Evolutionary conservation across 306 rosid genomes (phyloP), one percentile per base, ranked within the genome.

Genomic region (Citrullus colocynthis): DNA sequence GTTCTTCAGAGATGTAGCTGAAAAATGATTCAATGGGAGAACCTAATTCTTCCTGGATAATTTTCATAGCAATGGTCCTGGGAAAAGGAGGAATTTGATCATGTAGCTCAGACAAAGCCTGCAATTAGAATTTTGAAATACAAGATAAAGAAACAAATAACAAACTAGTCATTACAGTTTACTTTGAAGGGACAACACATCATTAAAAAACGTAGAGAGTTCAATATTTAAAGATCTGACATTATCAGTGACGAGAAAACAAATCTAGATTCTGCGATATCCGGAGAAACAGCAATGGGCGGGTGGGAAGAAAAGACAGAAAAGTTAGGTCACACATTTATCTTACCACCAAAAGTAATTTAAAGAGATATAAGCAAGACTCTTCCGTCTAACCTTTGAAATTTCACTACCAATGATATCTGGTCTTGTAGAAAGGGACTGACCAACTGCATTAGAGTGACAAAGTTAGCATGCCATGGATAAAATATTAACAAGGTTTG

Each of bases 401-500:
- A 94, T 92, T 73, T 92, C 98, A 84, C 86, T 83, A 71, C 98
- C 98, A 83, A 92, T 94, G 80, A 94, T 92, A 83, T 92, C 98
- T 28, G 97, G 98, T 84, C 98, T 90, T 82, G 98, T 94, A 75
- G 98, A 89, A 85, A 94, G 95, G 77, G 96, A 91, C 89, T 92
- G 98, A 78, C 98, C 97, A 88, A 92, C 98, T 94, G 96, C 96
- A 90, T 83, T 84, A 87, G 78, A 93, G 86, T 85, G 36, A 77
- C 85, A 88, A 82, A 83, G 88, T 86, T 84, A 87, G 84, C 78
- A 90, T 73, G 82, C 81, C 79, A 82, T 86, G 82, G 83, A 82
- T 78, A 72, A 78, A 44, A 83, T 81, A 49, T 65, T 79, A 84
- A 75, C 84, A 75, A 75, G 62, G 60, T 30, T 36, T 49, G 45